Base-by-base conservation (phyloP, 2,329 filamentous ascomycete genomes). In the Paradendryphiella salina region DNA sequence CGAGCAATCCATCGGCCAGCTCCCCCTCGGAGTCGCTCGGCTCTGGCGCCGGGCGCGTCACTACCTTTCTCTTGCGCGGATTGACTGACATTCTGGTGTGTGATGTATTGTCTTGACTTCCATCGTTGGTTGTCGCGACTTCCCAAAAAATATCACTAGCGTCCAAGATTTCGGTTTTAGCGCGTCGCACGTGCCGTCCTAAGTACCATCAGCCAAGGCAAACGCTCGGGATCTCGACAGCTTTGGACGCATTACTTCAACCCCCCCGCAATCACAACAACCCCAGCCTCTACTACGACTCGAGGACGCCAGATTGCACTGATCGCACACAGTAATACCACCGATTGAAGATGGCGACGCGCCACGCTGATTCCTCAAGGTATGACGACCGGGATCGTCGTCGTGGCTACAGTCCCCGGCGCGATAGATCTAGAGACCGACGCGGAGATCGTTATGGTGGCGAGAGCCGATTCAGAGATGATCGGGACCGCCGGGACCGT, bases 331-430 rank as follows among this genome's bases (percentile, higher is more conserved):
- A 66, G 66, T 65, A 67, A 56, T 50, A 49, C 51, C 53, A 51
- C 33, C 51, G 56, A 61, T 58, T 59, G 59, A 53, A 56, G 57
- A 73, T 73, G 71, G 67, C 70, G 75, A 79, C 80, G 75, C 81
- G 80, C 79, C 80, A 79, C 85, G 90, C 88, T 82, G 86, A 88
- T 76, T 84, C 85, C 70, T 86, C 85, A 78, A 87, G 84, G 77
- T 83, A 68, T 60, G 39, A 42, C 28, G 67, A 71, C 51, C 66
- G 69, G 51, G 60, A 66, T 50, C 59, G 57, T 37, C 60, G 79
- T 57, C 62, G 62, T 26, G 23, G 23, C 74, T 81, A 68, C 52
- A 57, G 60, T 35, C 59, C 64, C 46, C 47, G 51, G 34, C 52
- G 52, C 31, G 59, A 52, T 43, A 42, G 51, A 42, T 55, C 48